Conservation (phyloP, 2,329 filamentous ascomycete genomes). For the Trichocomaceae sp. region DNA sequence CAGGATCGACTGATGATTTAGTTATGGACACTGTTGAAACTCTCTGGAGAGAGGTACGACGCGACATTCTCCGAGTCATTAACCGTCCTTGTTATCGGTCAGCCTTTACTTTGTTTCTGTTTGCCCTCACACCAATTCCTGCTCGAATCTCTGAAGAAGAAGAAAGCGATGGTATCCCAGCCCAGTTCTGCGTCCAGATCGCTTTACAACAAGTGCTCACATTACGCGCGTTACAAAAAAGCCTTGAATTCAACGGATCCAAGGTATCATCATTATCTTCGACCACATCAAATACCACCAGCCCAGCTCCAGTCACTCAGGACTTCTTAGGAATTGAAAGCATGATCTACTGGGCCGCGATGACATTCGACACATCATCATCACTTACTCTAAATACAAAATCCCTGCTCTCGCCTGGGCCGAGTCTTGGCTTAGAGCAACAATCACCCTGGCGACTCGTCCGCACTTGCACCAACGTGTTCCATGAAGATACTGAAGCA, state of each 20-base stretch:
- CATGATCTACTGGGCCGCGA: slow-evolving; percentile 37
- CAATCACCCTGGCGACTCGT: slow-evolving; percentile 25
- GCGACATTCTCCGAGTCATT: slow-evolving; percentile 37
- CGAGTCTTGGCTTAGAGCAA: slow-evolving; percentile 21
- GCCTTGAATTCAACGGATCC: slow-evolving; percentile 37
- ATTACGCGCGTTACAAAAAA: slow-evolving; percentile 34
- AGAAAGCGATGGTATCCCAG: slow-evolving; percentile 36
- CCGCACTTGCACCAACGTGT: slow-evolving; percentile 21
- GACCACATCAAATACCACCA: slow-evolving; percentile 17
- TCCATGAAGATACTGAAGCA: slow-evolving; percentile 22
- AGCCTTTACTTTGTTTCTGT: slow-evolving; percentile 36
- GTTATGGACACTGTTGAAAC: slow-evolving; percentile 18
- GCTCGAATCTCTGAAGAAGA: slow-evolving; percentile 37
- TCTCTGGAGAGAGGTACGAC: slow-evolving; percentile 33
- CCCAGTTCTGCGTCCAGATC: slow-evolving; percentile 37
- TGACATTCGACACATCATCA: slow-evolving; percentile 39
- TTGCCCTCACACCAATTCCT: slow-evolving; percentile 38
- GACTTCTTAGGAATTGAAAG: slow-evolving; percentile 35
- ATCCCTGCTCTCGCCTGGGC: slow-evolving; percentile 34
- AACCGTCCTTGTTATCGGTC: slow-evolving; percentile 39
- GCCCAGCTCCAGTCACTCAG: slow-evolving; percentile 24
- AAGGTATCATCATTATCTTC: slow-evolving; percentile 29
- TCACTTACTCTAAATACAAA: slow-evolving; percentile 39
- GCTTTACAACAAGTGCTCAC: slow-evolving; percentile 39
- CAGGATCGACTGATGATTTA: neutral